Percentiles rank a stretch among this genome's conserved stretches.
Evolutionary conservation across 2,329 filamentous ascomycete genomes (phyloP).

Genomic region (Periconia macrospinosa): DNA sequence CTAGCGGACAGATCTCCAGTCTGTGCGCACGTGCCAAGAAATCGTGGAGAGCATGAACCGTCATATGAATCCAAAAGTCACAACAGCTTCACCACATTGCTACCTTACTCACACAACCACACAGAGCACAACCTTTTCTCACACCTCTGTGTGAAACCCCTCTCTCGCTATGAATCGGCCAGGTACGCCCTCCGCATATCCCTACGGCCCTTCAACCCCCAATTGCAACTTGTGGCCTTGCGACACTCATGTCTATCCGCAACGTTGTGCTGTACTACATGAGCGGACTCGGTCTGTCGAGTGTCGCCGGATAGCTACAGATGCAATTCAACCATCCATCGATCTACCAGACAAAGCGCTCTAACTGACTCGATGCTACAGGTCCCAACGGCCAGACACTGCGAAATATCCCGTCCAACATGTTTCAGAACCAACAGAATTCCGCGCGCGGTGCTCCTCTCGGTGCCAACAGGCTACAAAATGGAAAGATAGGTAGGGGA

Average conservation of each 20-base stretch:
- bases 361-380: conserved; percentile 25
- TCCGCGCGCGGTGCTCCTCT: conserved; percentile 52
- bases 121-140: background rate
- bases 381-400: conserved; percentile 55
- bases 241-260: background rate
- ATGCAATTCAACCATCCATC: background rate
- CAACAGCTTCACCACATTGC: background rate
- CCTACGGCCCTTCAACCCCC: conserved; percentile 22
- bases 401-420: conserved; percentile 55
- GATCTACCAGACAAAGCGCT: background rate
- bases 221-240: background rate
- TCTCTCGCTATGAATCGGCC: conserved; percentile 50
- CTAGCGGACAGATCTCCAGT: too few relatives aligned
- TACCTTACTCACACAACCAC: background rate
- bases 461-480: conserved; percentile 54
- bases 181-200: conserved; percentile 42
- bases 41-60: too few relatives aligned
- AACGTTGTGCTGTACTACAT: background rate
- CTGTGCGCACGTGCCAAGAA: too few relatives aligned
- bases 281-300: background rate
- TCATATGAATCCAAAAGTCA: background rate
- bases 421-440: conserved; percentile 57
- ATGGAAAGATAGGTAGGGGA: conserved; percentile 56
- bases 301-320: background rate
- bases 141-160: conserved; percentile 15